Percentiles rank a stretch among this genome's conserved stretches.
These are phyloP conservation scores for Thalassiosira gravida DNA, from an alignment of 352 stramenopile genomes.

Conservation along the genomic window DNA sequence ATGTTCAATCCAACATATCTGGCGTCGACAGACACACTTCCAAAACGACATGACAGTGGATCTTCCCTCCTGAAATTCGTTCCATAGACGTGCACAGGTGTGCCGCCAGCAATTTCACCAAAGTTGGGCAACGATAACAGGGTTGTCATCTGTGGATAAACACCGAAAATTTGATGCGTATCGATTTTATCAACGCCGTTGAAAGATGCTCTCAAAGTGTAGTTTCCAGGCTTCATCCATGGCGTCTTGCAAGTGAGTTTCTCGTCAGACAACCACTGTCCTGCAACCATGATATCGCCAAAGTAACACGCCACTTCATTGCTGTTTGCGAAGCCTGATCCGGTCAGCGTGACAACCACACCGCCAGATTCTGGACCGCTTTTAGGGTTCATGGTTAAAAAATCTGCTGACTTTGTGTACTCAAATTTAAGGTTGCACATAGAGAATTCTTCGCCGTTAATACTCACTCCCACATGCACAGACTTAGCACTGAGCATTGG, in stretches of 20 bases:
- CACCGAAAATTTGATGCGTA: slow-evolving; percentile 31
- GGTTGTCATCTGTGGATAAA: slow-evolving; percentile 44
- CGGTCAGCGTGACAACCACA: slow-evolving; percentile 49
- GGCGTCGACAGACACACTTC: slow-evolving; percentile 27
- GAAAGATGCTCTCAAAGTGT: slow-evolving; percentile 57
- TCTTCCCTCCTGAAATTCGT: slow-evolving; percentile 55
- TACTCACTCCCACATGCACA: slow-evolving; percentile 46
- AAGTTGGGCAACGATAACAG: slow-evolving; percentile 39
- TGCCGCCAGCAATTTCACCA: slow-evolving; percentile 40
- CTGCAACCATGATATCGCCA: slow-evolving; percentile 33
- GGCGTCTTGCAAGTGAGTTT: slow-evolving; percentile 53
- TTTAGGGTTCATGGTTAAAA: slow-evolving; percentile 40
- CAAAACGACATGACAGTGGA: slow-evolving; percentile 46
- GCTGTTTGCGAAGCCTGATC: slow-evolving; percentile 57
- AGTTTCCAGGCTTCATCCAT: slow-evolving; percentile 47
- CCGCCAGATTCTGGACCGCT: slow-evolving; percentile 52
- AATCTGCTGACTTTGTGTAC: slow-evolving; percentile 40
- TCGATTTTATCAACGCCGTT: slow-evolving; percentile 62
- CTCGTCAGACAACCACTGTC: slow-evolving; percentile 44
- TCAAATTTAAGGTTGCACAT: slow-evolving; percentile 42
- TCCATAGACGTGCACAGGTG: slow-evolving; percentile 38
- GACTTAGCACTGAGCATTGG: background rate
- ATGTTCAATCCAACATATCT: slow-evolving; percentile 40
- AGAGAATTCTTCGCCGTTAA: slow-evolving; percentile 42
- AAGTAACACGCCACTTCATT: slow-evolving; percentile 57